A percentile compares a stretch with the other conserved stretches of the same genome.
Evolutionary conservation across 2,329 filamentous ascomycete species (phyloP).

Genomic region (Microsporum audouinii): DNA sequence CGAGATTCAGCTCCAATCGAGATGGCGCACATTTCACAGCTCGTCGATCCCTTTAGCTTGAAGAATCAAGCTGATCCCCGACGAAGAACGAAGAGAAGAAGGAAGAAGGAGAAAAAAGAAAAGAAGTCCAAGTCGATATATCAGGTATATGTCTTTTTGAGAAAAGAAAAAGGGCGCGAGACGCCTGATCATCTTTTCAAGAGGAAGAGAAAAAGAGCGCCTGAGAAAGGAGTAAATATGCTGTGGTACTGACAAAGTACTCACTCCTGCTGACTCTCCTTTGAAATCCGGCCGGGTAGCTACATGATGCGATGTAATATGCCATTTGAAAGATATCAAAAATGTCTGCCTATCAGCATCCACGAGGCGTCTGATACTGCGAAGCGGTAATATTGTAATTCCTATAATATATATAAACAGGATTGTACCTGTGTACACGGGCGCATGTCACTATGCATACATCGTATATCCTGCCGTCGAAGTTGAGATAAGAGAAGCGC

Average conservation of each 20-base stretch:
- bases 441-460: not conserved
- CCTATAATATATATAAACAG: not conserved
- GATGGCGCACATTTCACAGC: not conserved
- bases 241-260: not conserved
- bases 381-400: not conserved
- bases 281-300: not conserved
- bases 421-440: not conserved
- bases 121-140: not conserved
- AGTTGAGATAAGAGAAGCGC: not conserved
- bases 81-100: not conserved
- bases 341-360: not conserved
- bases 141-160: not conserved
- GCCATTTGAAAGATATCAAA: not conserved
- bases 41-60: constrained; percentile 1
- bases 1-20: constrained; percentile 1
- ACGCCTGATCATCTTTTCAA: not conserved
- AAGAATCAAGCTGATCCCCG: not conserved
- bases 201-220: no score
- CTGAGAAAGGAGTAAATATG: not conserved
- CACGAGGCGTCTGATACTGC: not conserved
- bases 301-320: constrained; percentile 3
- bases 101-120: not conserved
- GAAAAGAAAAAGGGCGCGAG: not conserved
- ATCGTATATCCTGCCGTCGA: not conserved
- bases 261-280: not conserved